Evolutionary conservation across 108 stramenopile genomes (phyloP).

Genomic region (Cyclotella sp.): DNA sequence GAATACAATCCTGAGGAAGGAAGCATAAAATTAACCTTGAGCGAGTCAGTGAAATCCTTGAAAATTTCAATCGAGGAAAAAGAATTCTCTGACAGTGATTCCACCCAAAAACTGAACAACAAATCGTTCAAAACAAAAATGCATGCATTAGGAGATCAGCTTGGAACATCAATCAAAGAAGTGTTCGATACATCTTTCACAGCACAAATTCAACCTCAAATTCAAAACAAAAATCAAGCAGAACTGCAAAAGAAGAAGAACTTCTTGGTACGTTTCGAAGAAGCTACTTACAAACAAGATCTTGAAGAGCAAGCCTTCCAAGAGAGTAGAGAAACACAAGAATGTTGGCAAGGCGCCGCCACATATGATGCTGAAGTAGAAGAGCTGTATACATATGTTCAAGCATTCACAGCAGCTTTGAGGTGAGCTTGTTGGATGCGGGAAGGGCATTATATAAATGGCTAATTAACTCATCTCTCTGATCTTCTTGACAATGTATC

Average conservation of each 20-base stretch:
- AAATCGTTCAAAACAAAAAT: constrained; percentile 2
- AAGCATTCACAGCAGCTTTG: constrained; percentile 69
- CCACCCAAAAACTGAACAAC: background rate
- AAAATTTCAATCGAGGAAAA: background rate
- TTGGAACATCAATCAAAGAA: constrained; percentile 4
- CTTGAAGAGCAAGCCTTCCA: constrained; percentile 39
- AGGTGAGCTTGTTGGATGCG: background rate
- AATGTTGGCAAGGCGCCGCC: constrained; percentile 57
- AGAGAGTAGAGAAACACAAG: constrained; percentile 40
- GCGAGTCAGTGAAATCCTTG: background rate
- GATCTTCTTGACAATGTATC: no score
- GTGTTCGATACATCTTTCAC: constrained; percentile 8
- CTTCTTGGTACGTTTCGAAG: background rate
- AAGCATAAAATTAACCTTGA: background rate
- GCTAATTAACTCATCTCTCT: no score
- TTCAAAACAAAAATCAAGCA: background rate
- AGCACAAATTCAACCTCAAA: background rate
- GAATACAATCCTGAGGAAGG: constrained; percentile 6
- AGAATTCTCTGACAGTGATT: background rate
- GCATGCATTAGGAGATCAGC: background rate
- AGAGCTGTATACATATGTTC: constrained; percentile 61
- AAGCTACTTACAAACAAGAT: constrained; percentile 2
- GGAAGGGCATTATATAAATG: no score
- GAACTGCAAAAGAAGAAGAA: background rate
- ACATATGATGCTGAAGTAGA: constrained; percentile 58